Evolutionary conservation across 1,139 yeast genomes (phyloP), one percentile per base, ranked within the genome.

Genomic region (Kodamaea derodonti): DNA sequence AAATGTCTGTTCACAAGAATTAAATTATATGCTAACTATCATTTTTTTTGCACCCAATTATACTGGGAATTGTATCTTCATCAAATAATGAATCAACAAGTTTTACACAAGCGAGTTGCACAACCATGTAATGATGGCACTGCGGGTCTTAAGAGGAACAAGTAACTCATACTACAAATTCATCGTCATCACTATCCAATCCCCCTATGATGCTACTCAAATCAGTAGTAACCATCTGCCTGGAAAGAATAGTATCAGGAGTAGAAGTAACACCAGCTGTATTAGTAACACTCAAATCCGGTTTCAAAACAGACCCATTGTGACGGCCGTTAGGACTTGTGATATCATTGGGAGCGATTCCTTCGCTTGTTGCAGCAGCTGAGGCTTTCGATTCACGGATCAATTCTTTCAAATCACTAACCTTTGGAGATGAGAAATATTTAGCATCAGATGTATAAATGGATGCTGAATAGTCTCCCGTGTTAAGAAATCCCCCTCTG

Each of bases 361-460:
- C 9, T 18, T 18, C 22, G 9, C 9, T 18, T 18, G 9, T 18
- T 18, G 9, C 22, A 18, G 9, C 9, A 9, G 6, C 22, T 7
- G 9, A 7, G 6, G 22, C 12, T 23, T 2, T 33, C 14, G 11
- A 24, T 8, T 25, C 28, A 12, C 17, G 15, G 14, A 25, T 25
- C 28, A 25, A 25, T 14, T 63, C 71, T 42, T 69, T 65, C 41
- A 73, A 58, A 39, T 73, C 77, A n/a, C 68, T 53, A 2, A 72
- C 75, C 42, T 64, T 62, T 8, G 77, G 75, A 6, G 63, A 49
- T 30, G 48, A 43, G 31, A 48, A 31, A 17, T 25, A 37, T 14
- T 41, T 40, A 3, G 36, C 42, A 15, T 41, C 45, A 6, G 34
- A 30, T 14, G 40, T 34, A n/a, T 29, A 38, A n/a, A 56, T 39